Percentiles rank a stretch among this genome's conserved stretches.
phyloP scores from a whole-genome alignment of 352 stramenopile species.

The Plasmopara muralis region DNA sequence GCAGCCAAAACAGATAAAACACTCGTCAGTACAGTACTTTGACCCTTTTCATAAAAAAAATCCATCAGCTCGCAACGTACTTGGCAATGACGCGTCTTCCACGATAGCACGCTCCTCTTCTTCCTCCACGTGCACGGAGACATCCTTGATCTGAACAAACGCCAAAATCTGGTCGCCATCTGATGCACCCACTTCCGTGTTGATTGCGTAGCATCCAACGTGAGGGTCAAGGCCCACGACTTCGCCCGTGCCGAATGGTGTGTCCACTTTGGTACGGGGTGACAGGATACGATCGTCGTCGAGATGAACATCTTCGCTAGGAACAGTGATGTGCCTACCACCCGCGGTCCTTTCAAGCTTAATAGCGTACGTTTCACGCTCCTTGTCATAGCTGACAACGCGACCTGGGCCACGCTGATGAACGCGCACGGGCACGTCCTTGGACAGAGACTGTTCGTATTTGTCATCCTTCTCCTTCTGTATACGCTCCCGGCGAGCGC shows the following conservation, averaged over 20 bases:
- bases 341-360: slow-evolving; percentile 61
- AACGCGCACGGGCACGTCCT: slow-evolving; percentile 82
- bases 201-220: slow-evolving; percentile 85
- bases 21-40: not conserved
- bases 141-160: slow-evolving; percentile 78
- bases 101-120: slow-evolving; percentile 74
- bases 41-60: slow-evolving; percentile 11
- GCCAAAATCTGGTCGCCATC: slow-evolving; percentile 77
- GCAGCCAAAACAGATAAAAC: slow-evolving; percentile 1
- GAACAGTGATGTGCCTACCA: slow-evolving; percentile 64
- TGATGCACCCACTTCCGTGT: slow-evolving; percentile 68
- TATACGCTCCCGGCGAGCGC: slow-evolving; percentile 37
- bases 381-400: slow-evolving; percentile 72
- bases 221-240: slow-evolving; percentile 80
- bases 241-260: slow-evolving; percentile 75
- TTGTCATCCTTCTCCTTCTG: slow-evolving; percentile 68
- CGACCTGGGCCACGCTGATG: slow-evolving; percentile 60
- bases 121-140: slow-evolving; percentile 61
- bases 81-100: slow-evolving; percentile 67
- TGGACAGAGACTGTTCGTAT: slow-evolving; percentile 81
- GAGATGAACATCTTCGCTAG: slow-evolving; percentile 61
- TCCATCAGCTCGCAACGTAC: slow-evolving; percentile 36
- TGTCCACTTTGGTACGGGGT: slow-evolving; percentile 77
- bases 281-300: slow-evolving; percentile 84
- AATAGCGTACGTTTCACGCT: slow-evolving; percentile 70